Evolutionary conservation across 2,329 filamentous ascomycete species (phyloP).

Genomic region (Trichoderma koningiopsis): DNA sequence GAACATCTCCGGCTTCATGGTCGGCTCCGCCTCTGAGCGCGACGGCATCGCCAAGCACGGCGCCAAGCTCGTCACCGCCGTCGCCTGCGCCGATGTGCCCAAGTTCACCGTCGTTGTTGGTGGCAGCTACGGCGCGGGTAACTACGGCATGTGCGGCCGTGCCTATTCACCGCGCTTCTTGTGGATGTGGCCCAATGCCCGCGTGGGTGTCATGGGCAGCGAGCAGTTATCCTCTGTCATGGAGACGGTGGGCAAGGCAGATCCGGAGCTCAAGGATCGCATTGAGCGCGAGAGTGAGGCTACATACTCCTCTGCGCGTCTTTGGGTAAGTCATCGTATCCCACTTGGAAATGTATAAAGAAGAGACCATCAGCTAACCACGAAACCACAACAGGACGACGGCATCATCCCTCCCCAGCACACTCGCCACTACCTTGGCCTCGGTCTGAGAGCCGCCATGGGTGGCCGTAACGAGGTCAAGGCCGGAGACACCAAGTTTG

Average conservation of each 20-base stretch:
- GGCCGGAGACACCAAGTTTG: conserved; percentile 69
- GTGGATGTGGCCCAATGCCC: conserved; percentile 98
- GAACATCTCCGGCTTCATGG: conserved; percentile 99
- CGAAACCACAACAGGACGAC: conserved; percentile 61
- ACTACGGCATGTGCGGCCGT: conserved; percentile 97
- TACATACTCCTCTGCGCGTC: conserved; percentile 79
- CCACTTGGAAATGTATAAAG: neutral
- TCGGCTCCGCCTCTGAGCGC: conserved; percentile 86
- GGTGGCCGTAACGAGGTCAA: conserved; percentile 65
- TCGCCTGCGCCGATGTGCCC: conserved; percentile 89
- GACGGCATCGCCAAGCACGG: conserved; percentile 98
- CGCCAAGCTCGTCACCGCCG: conserved; percentile 93
- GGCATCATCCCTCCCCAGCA: conserved; percentile 78
- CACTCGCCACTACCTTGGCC: conserved; percentile 70
- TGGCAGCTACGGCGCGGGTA: conserved; percentile 88
- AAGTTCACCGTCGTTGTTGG: conserved; percentile 98
- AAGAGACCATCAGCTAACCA: neutral
- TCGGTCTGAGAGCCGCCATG: conserved; percentile 72
- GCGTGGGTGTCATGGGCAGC: conserved; percentile 92
- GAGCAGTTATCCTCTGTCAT: conserved; percentile 92
- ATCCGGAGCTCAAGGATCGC: conserved; percentile 76
- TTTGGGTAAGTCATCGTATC: conserved; percentile 67
- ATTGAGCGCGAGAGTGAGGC: conserved; percentile 92
- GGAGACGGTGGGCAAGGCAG: conserved; percentile 85
- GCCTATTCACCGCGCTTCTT: conserved; percentile 90